These are phyloP conservation scores for Hortaea werneckii DNA, from an alignment of 2,329 filamentous ascomycete species.

Conservation along the genomic window DNA sequence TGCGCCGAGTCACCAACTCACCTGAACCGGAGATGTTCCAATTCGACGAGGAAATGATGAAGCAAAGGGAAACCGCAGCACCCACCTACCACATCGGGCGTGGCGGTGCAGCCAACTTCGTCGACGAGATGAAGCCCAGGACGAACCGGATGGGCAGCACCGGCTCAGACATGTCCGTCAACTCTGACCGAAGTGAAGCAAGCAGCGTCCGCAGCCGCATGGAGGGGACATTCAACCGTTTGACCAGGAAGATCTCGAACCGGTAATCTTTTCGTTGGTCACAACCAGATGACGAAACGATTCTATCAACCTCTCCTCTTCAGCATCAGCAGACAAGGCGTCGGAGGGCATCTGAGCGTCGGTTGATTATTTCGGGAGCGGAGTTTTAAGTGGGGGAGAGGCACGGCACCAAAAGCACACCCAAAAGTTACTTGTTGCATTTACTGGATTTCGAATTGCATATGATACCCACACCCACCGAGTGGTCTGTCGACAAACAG, in stretches of 20 bases:
- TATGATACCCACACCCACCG: conserved; percentile 5
- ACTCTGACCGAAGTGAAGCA: conserved; percentile 2
- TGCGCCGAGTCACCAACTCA: conserved; percentile 30
- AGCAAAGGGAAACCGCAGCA: conserved; percentile 38
- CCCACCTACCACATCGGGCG: conserved; percentile 56
- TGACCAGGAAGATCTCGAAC: conserved; percentile 3
- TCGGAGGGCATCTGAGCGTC: neutral
- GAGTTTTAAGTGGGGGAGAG: neutral
- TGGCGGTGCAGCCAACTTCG: conserved; percentile 49
- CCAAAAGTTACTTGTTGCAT: neutral
- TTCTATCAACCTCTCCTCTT: neutral
- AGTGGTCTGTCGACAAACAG: neutral
- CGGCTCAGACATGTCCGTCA: conserved; percentile 2
- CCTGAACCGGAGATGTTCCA: conserved; percentile 50
- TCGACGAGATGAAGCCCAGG: conserved; percentile 25
- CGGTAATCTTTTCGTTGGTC: neutral
- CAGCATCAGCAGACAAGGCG: neutral
- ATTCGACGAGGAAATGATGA: conserved; percentile 58
- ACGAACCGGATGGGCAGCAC: conserved; percentile 2
- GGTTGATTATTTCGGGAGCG: too few species aligned
- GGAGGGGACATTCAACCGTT: conserved; percentile 3
- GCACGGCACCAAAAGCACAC: neutral
- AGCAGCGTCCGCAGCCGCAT: conserved; percentile 5
- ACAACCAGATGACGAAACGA: neutral
- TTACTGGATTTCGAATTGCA: neutral